These are phyloP conservation scores for Thelephora terrestris DNA, from an alignment of 1,284 basidiomycete genomes.

Conservation along the genomic window DNA sequence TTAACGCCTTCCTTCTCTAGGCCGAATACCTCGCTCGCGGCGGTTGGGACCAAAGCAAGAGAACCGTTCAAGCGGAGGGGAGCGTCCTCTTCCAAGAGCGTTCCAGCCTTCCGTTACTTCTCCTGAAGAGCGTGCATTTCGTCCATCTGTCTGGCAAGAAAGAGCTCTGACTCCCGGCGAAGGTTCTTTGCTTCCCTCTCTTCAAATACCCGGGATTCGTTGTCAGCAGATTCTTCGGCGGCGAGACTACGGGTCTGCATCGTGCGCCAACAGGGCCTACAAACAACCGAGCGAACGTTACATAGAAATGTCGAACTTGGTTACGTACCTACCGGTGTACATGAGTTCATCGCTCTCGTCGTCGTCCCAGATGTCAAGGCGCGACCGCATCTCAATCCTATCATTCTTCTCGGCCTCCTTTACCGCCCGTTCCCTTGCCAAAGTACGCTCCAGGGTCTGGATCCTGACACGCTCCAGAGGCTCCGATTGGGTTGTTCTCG, in stretches of 20 bases:
- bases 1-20: slow-evolving; percentile 76
- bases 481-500: slow-evolving; percentile 11
- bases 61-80: too few species aligned
- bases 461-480: slow-evolving; percentile 72
- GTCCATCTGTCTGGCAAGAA: too few species aligned
- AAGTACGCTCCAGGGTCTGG: slow-evolving; percentile 63
- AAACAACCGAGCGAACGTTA: slow-evolving; percentile 43
- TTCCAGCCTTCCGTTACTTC: slow-evolving; percentile 77
- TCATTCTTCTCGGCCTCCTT: too few species aligned
- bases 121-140: too few species aligned
- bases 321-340: slow-evolving; percentile 79
- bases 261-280: slow-evolving; percentile 64
- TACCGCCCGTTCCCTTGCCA: slow-evolving; percentile 70
- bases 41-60: slow-evolving; percentile 34
- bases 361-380: slow-evolving; percentile 80
- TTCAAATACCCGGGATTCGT: slow-evolving; percentile 68
- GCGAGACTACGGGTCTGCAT: slow-evolving; percentile 55
- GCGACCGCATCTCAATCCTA: slow-evolving; percentile 55
- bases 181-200: too few species aligned
- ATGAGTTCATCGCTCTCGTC: slow-evolving; percentile 86
- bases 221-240: slow-evolving; percentile 71
- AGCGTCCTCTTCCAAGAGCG: slow-evolving; percentile 80
- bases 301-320: too few species aligned
- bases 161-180: too few species aligned
- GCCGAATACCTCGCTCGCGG: slow-evolving; percentile 55